These are phyloP conservation scores for Puccinia coronata DNA, from an alignment of 1,284 basidiomycete species.

Conservation along the genomic window DNA sequence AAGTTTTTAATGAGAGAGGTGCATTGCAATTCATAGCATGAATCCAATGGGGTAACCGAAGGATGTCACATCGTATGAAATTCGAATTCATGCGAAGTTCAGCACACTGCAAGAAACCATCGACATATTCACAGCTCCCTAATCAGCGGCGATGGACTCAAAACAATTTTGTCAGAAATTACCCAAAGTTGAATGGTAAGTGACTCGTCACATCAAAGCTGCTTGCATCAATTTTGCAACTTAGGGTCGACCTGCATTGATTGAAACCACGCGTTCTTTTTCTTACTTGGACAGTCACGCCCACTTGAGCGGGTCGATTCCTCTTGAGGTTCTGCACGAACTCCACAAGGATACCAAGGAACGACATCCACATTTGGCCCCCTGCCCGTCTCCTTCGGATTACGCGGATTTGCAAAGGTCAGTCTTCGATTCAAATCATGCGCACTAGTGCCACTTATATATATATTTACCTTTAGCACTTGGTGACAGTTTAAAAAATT, in stretches of 20 bases:
- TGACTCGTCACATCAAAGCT: background rate
- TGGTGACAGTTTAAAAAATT: too few relatives aligned
- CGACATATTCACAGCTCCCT: background rate
- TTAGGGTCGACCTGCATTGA: background rate
- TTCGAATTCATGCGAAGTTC: background rate
- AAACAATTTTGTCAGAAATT: conserved; percentile 8
- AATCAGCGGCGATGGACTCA: background rate
- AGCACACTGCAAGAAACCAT: background rate
- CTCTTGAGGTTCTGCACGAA: conserved; percentile 24
- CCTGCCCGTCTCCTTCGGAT: conserved; percentile 22
- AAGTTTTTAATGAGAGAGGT: too few relatives aligned
- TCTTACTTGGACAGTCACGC: conserved; percentile 17
- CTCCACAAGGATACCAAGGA: conserved; percentile 12
- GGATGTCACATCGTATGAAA: too few relatives aligned
- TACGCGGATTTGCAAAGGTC: conserved; percentile 22
- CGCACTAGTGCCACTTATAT: too few relatives aligned
- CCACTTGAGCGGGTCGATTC: conserved; percentile 46
- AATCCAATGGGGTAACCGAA: too few relatives aligned
- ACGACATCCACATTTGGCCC: conserved; percentile 4
- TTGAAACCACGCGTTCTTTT: background rate
- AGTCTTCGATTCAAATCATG: conserved; percentile 9
- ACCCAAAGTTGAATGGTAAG: conserved; percentile 43
- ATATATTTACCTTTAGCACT: too few relatives aligned
- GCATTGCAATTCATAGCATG: too few relatives aligned
- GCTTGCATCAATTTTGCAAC: background rate